Evolutionary conservation across 2,329 filamentous ascomycete genomes (phyloP).

Genomic region (Pseudocercospora eumusae): DNA sequence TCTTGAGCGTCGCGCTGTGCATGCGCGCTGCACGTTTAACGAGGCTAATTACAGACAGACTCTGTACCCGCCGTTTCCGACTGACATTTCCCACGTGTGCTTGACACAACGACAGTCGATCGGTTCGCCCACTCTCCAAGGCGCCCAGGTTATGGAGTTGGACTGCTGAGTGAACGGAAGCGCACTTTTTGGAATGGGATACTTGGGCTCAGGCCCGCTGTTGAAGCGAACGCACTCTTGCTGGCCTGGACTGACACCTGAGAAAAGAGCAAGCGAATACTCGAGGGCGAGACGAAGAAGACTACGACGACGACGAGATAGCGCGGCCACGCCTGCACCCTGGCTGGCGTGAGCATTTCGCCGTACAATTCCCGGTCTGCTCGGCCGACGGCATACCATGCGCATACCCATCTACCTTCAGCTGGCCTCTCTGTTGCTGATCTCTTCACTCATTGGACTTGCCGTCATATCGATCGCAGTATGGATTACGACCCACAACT

Average conservation of each 20-base stretch:
- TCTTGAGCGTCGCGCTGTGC: neutral
- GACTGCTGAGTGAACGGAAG: neutral
- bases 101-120: neutral
- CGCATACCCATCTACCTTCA: constrained; percentile 86
- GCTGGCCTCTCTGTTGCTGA: constrained; percentile 74
- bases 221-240: neutral
- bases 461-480: constrained; percentile 78
- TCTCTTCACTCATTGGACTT: constrained; percentile 72
- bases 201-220: constrained; percentile 7
- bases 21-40: constrained; percentile 2
- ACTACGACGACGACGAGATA: neutral
- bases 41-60: neutral
- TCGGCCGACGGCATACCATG: constrained; percentile 54
- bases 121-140: neutral
- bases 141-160: neutral
- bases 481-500: constrained; percentile 61
- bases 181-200: constrained; percentile 5
- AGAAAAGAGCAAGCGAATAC: neutral
- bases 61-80: neutral
- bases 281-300: neutral
- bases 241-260: neutral
- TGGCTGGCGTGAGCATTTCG: constrained; percentile 3
- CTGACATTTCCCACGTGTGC: neutral
- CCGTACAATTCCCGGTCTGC: neutral
- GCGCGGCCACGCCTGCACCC: neutral